These are phyloP conservation scores for Pulveroboletus sp. DNA, from an alignment of 768 basidiomycete species.

Conservation along the genomic window DNA sequence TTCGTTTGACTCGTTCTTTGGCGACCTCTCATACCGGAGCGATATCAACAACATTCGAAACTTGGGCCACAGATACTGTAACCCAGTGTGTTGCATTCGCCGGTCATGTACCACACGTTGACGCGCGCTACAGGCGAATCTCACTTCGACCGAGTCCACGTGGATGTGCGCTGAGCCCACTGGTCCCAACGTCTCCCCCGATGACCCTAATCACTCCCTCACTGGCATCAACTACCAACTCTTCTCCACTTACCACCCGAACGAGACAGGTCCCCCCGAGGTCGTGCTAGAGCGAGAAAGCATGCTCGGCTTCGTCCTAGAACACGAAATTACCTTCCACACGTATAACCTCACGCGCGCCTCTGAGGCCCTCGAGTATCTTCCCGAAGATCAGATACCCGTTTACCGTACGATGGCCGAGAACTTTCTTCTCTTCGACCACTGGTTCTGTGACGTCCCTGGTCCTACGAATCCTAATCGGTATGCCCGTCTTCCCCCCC, in stretches of 20 bases:
- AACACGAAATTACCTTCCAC: slow-evolving; percentile 15
- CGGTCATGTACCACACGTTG: background rate
- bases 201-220: slow-evolving; percentile 24
- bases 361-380: slow-evolving; percentile 17
- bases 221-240: slow-evolving; percentile 22
- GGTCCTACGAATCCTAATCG: slow-evolving; percentile 27
- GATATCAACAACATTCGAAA: slow-evolving; percentile 25
- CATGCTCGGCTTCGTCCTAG: slow-evolving; percentile 22
- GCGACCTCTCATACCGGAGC: slow-evolving; percentile 22
- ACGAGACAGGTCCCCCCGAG: slow-evolving; percentile 9
- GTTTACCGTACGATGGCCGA: slow-evolving; percentile 22
- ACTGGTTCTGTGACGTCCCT: slow-evolving; percentile 24
- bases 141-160: slow-evolving; percentile 7
- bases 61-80: slow-evolving; percentile 17
- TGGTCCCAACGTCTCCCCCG: slow-evolving; percentile 17
- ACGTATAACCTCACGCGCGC: slow-evolving; percentile 13
- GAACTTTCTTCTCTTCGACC: slow-evolving; percentile 22
- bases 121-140: slow-evolving; percentile 6
- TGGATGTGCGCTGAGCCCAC: slow-evolving; percentile 18
- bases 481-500: background rate
- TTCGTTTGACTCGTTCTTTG: slow-evolving; percentile 25
- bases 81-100: slow-evolving; percentile 12
- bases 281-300: slow-evolving; percentile 1
- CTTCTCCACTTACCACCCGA: slow-evolving; percentile 19
- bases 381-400: slow-evolving; percentile 22